Evolutionary conservation across 2,329 filamentous ascomycete genomes (phyloP).

Genomic region (Nectriaceae sp.): DNA sequence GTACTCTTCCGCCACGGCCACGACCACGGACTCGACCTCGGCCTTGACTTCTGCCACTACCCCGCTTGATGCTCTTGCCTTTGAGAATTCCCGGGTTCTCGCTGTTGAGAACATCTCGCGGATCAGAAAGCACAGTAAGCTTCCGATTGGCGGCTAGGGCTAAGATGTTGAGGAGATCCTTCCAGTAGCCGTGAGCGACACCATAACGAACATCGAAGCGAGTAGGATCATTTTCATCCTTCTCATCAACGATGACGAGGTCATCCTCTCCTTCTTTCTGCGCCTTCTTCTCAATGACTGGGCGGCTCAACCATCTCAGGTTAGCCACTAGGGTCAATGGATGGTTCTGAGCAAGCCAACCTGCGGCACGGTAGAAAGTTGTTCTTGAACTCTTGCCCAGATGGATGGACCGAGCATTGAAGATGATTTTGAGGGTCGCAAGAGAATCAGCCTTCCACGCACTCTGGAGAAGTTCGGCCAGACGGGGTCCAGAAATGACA

Average conservation of each 20-base stretch:
- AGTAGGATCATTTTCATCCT: constrained; percentile 37
- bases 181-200: constrained; percentile 63
- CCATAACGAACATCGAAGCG: constrained; percentile 47
- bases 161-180: constrained; percentile 60
- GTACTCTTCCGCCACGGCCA: constrained; percentile 5
- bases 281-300: constrained; percentile 56
- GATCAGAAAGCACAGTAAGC: constrained; percentile 44
- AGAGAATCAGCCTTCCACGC: constrained; percentile 53
- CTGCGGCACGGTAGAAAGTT: constrained; percentile 53
- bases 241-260: constrained; percentile 35
- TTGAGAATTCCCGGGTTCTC: constrained; percentile 27
- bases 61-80: constrained; percentile 18
- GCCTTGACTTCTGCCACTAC: background rate
- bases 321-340: constrained; percentile 56
- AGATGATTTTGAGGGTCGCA: constrained; percentile 59
- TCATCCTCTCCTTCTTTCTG: constrained; percentile 39
- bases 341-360: constrained; percentile 58
- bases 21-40: constrained; percentile 1
- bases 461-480: constrained; percentile 44
- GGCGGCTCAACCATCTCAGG: constrained; percentile 56
- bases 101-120: constrained; percentile 42
- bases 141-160: constrained; percentile 51
- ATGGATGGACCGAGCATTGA: constrained; percentile 62
- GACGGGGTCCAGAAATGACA: constrained; percentile 34
- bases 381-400: constrained; percentile 53